phyloP scores from a whole-genome alignment of 345 rosid species.

The Lagerstroemia speciosa region DNA sequence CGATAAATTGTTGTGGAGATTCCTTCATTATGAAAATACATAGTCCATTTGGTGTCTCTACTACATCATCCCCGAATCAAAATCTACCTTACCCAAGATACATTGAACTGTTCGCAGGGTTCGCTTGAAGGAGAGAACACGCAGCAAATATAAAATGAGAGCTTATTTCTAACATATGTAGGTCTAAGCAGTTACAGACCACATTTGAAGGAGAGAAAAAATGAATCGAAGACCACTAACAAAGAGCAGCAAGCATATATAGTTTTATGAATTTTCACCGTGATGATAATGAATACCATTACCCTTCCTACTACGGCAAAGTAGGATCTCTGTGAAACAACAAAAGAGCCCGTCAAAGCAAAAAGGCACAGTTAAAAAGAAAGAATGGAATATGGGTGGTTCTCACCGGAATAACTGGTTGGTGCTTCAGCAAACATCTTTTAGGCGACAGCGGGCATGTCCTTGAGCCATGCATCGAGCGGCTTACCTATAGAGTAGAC shows the following conservation, averaged over 20 bases:
- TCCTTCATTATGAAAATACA: too few species aligned
- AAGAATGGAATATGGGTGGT: neutral
- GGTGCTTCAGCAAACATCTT: neutral
- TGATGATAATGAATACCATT: neutral
- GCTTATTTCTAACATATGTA: neutral
- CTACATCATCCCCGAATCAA: too few species aligned
- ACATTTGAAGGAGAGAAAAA: neutral
- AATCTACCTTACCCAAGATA: too few species aligned
- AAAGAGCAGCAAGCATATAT: neutral
- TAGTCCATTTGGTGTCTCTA: too few species aligned
- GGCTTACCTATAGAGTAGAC: constrained; percentile 92
- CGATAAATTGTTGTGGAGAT: too few species aligned
- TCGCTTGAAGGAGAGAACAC: too few species aligned
- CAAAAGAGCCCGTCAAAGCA: neutral
- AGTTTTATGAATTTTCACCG: too few species aligned
- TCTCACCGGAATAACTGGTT: neutral
- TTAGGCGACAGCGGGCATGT: constrained; percentile 89
- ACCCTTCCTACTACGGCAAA: neutral
- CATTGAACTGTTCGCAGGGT: too few species aligned
- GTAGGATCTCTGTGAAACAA: neutral
- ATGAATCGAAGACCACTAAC: neutral
- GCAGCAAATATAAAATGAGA: neutral
- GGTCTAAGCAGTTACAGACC: neutral
- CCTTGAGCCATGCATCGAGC: constrained; percentile 82
- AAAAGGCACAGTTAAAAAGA: neutral